Base-by-base conservation (phyloP, 225 moss, liverwort and hornwort species). In the Anthoceros angustus region DNA sequence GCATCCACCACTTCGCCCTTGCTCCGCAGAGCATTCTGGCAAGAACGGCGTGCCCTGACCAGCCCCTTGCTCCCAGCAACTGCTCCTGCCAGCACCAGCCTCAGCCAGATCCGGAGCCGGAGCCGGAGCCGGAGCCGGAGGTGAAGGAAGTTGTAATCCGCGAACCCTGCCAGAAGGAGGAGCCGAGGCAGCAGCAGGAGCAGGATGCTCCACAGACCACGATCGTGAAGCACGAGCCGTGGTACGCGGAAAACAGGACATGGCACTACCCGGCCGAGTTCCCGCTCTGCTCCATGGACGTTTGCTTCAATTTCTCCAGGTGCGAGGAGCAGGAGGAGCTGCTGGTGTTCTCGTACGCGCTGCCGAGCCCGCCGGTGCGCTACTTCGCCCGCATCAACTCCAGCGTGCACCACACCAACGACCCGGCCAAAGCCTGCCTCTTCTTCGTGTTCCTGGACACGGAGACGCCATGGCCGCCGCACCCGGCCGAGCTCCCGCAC, bases 201-300 rank as follows among this genome's bases (percentile, higher is more conserved):
- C 32, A 32, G 32, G 32, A 32, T 32, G 32, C 32, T 4, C 32
- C 32, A 4, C 32, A 32, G 32, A 32, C 32, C 2, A 32, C 32
- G 4, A 32, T 12, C 5, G 46, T 48, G 14, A 48, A 48, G 46
- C 18, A 48, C 46, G 46, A 48, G 18, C 86, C 82, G 10, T 86
- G 87, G 90, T 67, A 80, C 42, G 85, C 81, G 0, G 64, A 78
- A 64, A 82, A 65, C n/a, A 83, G 63, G 41, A 69, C 77, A n/a
- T 90, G 90, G 90, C 86, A 87, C 71, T 78, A 21, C 9, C 68
- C 80, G 10, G 73, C 78, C 39, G 72, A 18, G 12, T 87, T 87
- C 55, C 87, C 87, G 2, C 81, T 78, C 24, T 90, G 86, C 68
- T 80, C 87, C 62, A 84, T 90, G 82, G 87, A 93, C 24, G 74